A percentile compares a stretch with the other conserved stretches of the same genome.
Conservation (phyloP, 768 basidiomycete genomes). For the Pleurotus ostreatus region DNA sequence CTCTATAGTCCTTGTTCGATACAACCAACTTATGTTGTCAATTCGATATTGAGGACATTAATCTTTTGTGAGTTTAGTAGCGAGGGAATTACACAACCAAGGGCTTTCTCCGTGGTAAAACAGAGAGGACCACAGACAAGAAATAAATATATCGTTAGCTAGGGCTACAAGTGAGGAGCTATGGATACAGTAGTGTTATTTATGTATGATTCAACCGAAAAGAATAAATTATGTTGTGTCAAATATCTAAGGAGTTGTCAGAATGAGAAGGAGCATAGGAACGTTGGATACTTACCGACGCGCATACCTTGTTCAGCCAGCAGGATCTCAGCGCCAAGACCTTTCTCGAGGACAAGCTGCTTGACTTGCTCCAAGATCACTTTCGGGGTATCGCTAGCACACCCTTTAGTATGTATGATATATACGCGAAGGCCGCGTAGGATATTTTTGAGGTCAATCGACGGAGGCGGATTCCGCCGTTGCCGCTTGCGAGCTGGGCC, state of each 20-base stretch:
- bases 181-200: conserved; percentile 35
- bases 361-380: conserved; percentile 74
- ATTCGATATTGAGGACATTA: no score
- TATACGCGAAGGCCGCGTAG: conserved; percentile 65
- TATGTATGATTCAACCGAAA: conserved; percentile 20
- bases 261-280: neutral
- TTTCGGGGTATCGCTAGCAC: conserved; percentile 46
- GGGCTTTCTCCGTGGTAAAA: no score
- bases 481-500: conserved; percentile 13
- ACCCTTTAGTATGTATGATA: conserved; percentile 87
- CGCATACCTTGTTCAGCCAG: conserved; percentile 78
- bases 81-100: no score
- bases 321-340: conserved; percentile 69
- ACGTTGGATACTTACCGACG: conserved; percentile 52
- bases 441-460: conserved; percentile 45
- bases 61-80: no score
- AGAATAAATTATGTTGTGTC: conserved; percentile 10
- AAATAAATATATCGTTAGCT: neutral
- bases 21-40: no score
- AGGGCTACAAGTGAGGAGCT: conserved; percentile 21
- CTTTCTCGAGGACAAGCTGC: conserved; percentile 51
- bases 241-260: conserved; percentile 29
- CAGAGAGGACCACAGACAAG: no score
- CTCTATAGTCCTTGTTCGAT: no score
- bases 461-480: conserved; percentile 27